Percentiles rank a stretch among this genome's conserved stretches.
Conservation (phyloP, 1,284 basidiomycete species). For the Mycena citricolor region DNA sequence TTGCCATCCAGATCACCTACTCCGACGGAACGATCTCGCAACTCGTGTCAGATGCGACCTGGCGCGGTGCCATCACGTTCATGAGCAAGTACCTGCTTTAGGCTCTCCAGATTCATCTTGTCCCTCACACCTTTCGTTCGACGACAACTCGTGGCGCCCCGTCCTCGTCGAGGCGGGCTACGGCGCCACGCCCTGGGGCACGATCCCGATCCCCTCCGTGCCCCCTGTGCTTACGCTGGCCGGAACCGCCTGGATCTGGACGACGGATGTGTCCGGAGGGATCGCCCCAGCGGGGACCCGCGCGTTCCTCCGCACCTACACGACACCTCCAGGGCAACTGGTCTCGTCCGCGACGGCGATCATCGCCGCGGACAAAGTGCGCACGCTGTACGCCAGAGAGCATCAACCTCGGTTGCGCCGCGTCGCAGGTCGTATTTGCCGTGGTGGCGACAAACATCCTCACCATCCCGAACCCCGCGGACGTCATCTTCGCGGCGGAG, state of each 20-base stretch:
- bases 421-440: conserved; percentile 4
- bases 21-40: conserved; percentile 22
- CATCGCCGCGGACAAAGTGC: not conserved
- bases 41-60: conserved; percentile 24
- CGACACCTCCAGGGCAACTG: not conserved
- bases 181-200: not conserved
- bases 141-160: conserved; percentile 2
- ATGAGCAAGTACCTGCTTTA: conserved; percentile 27
- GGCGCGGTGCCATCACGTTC: too few relatives aligned
- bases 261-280: not conserved
- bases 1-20: conserved; percentile 21
- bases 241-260: conserved; percentile 1
- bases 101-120: too few relatives aligned
- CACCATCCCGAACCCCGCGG: not conserved
- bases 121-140: conserved; percentile 16
- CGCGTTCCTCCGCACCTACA: conserved; percentile 3
- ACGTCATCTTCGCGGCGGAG: conserved; percentile 21
- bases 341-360: not conserved
- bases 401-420: not conserved
- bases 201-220: not conserved
- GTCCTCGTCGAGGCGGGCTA: not conserved
- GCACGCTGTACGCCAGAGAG: conserved; percentile 6
- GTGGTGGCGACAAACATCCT: conserved; percentile 8
- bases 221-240: not conserved
- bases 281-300: not conserved